A percentile compares a stretch with the other conserved stretches of the same genome.
Conservation (phyloP, 805 yeast genomes). For the Brettanomyces custersianus region DNA sequence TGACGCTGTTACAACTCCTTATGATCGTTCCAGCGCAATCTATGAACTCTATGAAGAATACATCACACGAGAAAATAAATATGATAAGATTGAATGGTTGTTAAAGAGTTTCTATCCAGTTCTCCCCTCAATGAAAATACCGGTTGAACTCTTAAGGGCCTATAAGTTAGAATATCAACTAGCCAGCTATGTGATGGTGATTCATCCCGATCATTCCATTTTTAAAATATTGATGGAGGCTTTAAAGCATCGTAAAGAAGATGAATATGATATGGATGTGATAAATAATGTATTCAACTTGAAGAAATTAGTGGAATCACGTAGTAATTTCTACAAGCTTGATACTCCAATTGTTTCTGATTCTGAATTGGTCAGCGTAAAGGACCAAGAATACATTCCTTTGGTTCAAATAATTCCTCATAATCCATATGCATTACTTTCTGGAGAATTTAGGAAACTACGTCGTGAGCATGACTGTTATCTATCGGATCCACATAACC, state of each 20-base stretch:
- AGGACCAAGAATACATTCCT: conserved; percentile 19
- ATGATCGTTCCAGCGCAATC: conserved; percentile 13
- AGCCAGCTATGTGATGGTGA: conserved; percentile 48
- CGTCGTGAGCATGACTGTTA: conserved; percentile 30
- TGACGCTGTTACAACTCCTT: conserved; percentile 11
- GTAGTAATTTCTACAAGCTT: conserved; percentile 5
- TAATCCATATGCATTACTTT: conserved; percentile 38
- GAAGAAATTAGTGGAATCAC: conserved; percentile 8
- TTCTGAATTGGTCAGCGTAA: too few relatives aligned
- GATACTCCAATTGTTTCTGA: not conserved
- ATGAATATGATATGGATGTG: conserved; percentile 51
- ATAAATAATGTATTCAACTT: conserved; percentile 29
- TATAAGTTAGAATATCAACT: conserved; percentile 12
- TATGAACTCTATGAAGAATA: conserved; percentile 12
- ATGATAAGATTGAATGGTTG: conserved; percentile 6
- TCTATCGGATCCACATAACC: conserved; percentile 34
- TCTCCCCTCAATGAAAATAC: conserved; percentile 26
- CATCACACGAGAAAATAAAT: conserved; percentile 7
- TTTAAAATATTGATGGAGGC: conserved; percentile 18
- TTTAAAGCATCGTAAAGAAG: conserved; percentile 16
- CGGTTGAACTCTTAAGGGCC: conserved; percentile 5
- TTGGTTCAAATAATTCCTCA: conserved; percentile 39
- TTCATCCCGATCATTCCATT: conserved; percentile 33
- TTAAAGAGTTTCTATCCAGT: conserved; percentile 2
- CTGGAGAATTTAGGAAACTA: conserved; percentile 36